Evolutionary conservation across 441 rosid genomes (phyloP).

Genomic region (Adansonia gregorii): DNA sequence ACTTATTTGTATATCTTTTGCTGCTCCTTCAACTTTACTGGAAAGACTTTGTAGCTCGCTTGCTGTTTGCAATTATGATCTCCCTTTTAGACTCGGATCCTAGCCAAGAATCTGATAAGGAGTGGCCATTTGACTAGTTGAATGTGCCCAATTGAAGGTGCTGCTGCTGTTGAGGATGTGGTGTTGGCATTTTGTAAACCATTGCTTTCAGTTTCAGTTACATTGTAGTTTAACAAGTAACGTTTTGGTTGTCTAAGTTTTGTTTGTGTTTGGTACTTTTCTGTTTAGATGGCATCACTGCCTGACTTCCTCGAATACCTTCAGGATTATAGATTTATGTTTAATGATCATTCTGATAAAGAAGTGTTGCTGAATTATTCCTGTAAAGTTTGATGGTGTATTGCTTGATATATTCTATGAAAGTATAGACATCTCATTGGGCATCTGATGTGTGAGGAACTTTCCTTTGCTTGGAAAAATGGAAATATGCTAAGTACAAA

Average conservation of each 20-base stretch:
- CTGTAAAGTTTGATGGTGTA: conserved; percentile 23
- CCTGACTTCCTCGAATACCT: conserved; percentile 9
- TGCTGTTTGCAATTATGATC: conserved; percentile 14
- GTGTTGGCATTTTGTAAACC: background rate
- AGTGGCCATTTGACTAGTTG: conserved; percentile 14
- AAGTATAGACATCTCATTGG: conserved; percentile 17
- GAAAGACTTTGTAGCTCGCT: background rate
- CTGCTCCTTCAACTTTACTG: conserved; percentile 8
- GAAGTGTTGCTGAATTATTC: conserved; percentile 29
- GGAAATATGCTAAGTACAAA: conserved; percentile 30
- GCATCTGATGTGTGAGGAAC: conserved; percentile 27
- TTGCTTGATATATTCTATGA: conserved; percentile 27
- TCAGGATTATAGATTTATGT: conserved; percentile 23
- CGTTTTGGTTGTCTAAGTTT: conserved; percentile 17
- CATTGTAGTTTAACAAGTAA: conserved; percentile 6
- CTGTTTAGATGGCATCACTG: conserved; percentile 18
- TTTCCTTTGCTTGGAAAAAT: conserved; percentile 25
- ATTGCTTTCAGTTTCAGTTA: background rate
- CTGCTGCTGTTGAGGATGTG: conserved; percentile 10
- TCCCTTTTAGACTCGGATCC: background rate
- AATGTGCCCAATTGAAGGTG: conserved; percentile 23
- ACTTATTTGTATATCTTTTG: conserved; percentile 29
- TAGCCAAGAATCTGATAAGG: conserved; percentile 17
- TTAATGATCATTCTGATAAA: conserved; percentile 28
- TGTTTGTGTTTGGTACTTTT: conserved; percentile 13